A percentile compares a stretch with the other conserved stretches of the same genome.
These are phyloP conservation scores for Aspergillus pseudoviridinutans DNA, from an alignment of 2,329 filamentous ascomycete species.

Conservation along the genomic window DNA sequence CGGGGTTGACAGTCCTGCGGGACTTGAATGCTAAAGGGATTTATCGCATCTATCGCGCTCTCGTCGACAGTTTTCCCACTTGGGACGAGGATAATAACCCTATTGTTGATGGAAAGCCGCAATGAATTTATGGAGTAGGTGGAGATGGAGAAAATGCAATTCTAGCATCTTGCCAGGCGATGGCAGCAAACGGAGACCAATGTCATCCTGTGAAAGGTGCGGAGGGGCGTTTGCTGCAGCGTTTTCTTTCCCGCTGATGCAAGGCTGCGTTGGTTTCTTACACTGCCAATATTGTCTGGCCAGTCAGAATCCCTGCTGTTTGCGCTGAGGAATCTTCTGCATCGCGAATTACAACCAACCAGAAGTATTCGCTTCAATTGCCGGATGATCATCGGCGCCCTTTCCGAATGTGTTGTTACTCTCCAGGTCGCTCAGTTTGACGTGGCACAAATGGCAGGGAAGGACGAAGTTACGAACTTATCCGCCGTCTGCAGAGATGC, in stretches of 20 bases:
- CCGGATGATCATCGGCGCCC: not conserved
- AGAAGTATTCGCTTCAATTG: not conserved
- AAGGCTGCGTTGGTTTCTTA: constrained; percentile 20
- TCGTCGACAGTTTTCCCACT: not conserved
- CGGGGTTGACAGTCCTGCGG: constrained; percentile 3
- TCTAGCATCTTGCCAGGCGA: not conserved
- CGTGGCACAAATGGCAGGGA: not conserved
- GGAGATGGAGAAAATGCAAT: not conserved
- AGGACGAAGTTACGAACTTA: not conserved
- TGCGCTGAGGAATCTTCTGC: not conserved
- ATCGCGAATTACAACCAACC: not conserved
- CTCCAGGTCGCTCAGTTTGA: not conserved
- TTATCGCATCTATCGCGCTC: not conserved
- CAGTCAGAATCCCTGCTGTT: not conserved
- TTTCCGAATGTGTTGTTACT: not conserved
- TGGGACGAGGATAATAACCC: not conserved
- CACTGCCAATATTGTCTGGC: constrained; percentile 6
- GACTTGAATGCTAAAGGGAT: constrained; percentile 11
- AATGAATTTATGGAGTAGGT: not conserved
- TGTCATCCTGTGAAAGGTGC: not conserved
- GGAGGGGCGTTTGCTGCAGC: not conserved
- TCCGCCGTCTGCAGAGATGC: not conserved
- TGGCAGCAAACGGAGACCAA: not conserved
- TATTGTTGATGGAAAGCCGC: not conserved
- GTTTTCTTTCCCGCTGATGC: constrained; percentile 13